These are phyloP conservation scores for Dispira simplex DNA, from an alignment of 192 early-diverging fungal species.

Conservation along the genomic window DNA sequence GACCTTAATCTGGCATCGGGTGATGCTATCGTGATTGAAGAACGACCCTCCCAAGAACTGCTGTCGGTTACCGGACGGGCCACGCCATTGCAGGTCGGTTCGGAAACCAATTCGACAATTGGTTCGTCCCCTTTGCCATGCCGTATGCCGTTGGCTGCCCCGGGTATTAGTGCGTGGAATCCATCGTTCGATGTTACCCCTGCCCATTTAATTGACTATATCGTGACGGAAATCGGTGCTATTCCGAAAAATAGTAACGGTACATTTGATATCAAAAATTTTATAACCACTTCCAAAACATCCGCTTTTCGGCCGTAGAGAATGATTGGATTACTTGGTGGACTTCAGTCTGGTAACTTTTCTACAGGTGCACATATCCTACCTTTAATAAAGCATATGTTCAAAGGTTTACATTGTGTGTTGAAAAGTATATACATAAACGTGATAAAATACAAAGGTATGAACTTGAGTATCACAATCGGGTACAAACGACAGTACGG, in stretches of 20 bases:
- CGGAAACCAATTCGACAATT: constrained; percentile 13
- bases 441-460: too few relatives aligned
- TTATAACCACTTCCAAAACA: neutral
- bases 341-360: too few relatives aligned
- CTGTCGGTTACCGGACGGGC: constrained; percentile 39
- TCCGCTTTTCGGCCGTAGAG: too few relatives aligned
- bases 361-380: too few relatives aligned
- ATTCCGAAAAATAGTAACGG: constrained; percentile 18
- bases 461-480: too few relatives aligned
- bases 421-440: too few relatives aligned
- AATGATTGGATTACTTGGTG: too few relatives aligned
- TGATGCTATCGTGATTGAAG: constrained; percentile 72
- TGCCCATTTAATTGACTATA: constrained; percentile 66
- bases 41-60: constrained; percentile 62
- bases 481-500: too few relatives aligned
- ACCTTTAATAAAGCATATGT: too few relatives aligned
- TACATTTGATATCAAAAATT: neutral
- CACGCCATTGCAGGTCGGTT: constrained; percentile 25
- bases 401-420: too few relatives aligned
- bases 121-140: constrained; percentile 13
- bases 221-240: constrained; percentile 87
- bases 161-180: constrained; percentile 88
- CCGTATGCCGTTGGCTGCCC: constrained; percentile 61
- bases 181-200: constrained; percentile 95
- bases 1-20: constrained; percentile 62